phyloP scores from a whole-genome alignment of 441 rosid genomes.

The Sinapis alba region DNA sequence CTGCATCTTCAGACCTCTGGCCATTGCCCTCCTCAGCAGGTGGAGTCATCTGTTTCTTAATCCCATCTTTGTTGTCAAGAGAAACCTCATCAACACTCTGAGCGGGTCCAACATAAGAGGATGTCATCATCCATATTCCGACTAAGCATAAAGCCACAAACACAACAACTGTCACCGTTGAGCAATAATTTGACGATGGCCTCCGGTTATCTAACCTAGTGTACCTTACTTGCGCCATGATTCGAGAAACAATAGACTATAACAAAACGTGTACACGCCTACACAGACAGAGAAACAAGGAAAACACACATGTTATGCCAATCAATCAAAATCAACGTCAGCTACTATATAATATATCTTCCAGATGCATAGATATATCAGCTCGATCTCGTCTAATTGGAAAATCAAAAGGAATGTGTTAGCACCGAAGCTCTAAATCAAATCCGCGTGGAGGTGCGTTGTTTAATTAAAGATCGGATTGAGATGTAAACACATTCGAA shows the following conservation, averaged over 20 bases:
- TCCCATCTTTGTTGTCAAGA: conserved; percentile 56
- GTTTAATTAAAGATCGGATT: background rate
- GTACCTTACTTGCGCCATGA: conserved; percentile 78
- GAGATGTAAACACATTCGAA: conserved; percentile 4
- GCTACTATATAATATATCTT: background rate
- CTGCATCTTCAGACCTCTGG: conserved; percentile 54
- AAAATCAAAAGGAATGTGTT: background rate
- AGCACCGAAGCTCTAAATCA: background rate
- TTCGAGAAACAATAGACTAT: conserved; percentile 2
- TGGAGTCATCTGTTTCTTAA: conserved; percentile 46
- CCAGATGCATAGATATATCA: conserved; percentile 13
- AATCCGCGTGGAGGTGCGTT: background rate
- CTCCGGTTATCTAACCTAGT: conserved; percentile 72
- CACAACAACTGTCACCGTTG: conserved; percentile 70
- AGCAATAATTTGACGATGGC: conserved; percentile 70
- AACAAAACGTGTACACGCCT: conserved; percentile 12
- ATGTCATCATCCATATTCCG: conserved; percentile 96
- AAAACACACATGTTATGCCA: conserved; percentile 3
- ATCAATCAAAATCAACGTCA: conserved; percentile 6
- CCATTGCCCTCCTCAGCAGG: conserved; percentile 43
- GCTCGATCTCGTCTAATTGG: background rate
- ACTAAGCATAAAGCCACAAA: conserved; percentile 87
- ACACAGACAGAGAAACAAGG: background rate
- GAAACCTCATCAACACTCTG: conserved; percentile 56
- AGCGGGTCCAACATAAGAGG: conserved; percentile 68